Conservation (phyloP, 2,329 filamentous ascomycete species). For the Aureobasidium vineae region DNA sequence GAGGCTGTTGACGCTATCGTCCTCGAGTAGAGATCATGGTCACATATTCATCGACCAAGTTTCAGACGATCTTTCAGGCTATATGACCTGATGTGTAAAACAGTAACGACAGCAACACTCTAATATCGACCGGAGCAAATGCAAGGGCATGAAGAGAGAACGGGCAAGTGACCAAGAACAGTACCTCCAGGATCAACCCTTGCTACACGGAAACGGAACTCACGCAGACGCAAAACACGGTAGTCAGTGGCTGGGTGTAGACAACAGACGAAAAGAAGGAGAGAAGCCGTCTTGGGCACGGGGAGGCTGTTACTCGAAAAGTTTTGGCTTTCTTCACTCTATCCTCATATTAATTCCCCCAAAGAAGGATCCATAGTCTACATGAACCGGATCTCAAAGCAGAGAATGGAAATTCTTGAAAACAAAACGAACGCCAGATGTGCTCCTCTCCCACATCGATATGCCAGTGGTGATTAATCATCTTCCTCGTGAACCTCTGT, state of each 20-base stretch:
- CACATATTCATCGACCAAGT: not conserved
- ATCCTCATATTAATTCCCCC: conserved; percentile 2
- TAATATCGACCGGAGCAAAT: too few species aligned
- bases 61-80: not conserved
- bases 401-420: not conserved
- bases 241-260: not conserved
- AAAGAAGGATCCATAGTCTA: not conserved
- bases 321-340: conserved; percentile 7
- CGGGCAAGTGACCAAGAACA: not conserved
- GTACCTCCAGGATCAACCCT: not conserved
- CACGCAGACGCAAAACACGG: not conserved
- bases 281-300: not conserved
- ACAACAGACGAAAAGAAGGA: not conserved
- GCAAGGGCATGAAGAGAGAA: not conserved
- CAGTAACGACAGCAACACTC: not conserved
- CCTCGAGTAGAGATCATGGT: not conserved
- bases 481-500: not conserved
- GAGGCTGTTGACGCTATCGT: not conserved
- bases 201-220: too few species aligned
- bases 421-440: conserved; percentile 14
- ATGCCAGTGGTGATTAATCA: conserved; percentile 22
- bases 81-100: not conserved
- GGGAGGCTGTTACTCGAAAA: not conserved
- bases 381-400: not conserved
- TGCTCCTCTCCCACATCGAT: not conserved